Conservation (phyloP, 768 basidiomycete genomes). For the Podaxis pistillaris region DNA sequence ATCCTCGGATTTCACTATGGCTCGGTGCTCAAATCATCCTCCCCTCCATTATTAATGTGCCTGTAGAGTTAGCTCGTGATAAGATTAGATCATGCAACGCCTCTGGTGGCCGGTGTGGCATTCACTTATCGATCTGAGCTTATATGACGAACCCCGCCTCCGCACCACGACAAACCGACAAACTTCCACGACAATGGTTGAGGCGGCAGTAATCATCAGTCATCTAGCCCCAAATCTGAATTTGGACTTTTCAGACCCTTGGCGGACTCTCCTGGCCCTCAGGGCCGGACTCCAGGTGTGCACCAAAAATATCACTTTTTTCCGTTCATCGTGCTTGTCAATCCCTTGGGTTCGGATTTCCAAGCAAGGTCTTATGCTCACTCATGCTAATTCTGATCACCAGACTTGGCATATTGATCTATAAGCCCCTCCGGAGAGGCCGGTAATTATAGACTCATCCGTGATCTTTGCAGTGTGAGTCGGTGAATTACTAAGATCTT, state of each 20-base stretch:
- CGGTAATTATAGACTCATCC: background rate
- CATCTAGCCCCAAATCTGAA: too few species aligned
- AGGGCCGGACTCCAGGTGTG: too few species aligned
- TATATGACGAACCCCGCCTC: too few species aligned
- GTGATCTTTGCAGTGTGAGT: background rate
- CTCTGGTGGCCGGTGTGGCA: too few species aligned
- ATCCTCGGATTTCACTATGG: constrained; percentile 8
- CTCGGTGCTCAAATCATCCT: background rate
- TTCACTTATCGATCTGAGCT: too few species aligned
- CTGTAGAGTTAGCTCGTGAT: background rate
- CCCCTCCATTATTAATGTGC: background rate
- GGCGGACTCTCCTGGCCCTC: too few species aligned
- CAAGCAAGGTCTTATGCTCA: background rate
- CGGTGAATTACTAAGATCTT: background rate
- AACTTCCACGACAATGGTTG: too few species aligned
- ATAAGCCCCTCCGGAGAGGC: background rate
- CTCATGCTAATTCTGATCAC: background rate
- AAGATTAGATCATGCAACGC: background rate
- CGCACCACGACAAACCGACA: too few species aligned
- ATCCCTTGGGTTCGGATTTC: background rate
- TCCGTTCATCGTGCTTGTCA: background rate
- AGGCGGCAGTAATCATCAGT: too few species aligned
- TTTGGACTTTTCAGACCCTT: too few species aligned
- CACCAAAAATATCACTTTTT: background rate
- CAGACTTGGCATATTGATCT: background rate